phyloP scores from a whole-genome alignment of 2,329 filamentous ascomycete genomes.

The Dryadomyces sulphureus region DNA sequence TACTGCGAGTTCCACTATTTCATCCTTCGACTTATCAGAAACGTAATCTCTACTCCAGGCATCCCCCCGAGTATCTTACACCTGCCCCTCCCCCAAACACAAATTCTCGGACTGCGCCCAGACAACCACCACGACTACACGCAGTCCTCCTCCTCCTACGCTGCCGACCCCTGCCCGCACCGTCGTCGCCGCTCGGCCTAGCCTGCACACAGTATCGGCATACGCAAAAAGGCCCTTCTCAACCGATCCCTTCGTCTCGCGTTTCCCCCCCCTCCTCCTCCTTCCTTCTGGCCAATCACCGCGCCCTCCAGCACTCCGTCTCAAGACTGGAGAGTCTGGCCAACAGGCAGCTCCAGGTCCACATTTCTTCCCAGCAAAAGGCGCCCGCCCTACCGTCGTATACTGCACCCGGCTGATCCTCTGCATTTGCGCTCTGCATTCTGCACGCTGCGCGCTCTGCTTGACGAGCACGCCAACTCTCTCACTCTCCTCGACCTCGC shows the following conservation, averaged over 20 bases:
- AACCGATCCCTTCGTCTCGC: not conserved
- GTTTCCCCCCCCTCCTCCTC: no score
- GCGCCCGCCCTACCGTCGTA: not conserved
- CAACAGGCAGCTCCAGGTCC: not conserved
- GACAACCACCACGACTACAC: no score
- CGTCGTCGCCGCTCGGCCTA: not conserved
- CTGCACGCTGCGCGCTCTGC: conserved; percentile 3
- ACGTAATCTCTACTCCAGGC: no score
- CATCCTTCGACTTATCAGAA: no score
- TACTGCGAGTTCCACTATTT: no score
- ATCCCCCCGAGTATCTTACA: no score
- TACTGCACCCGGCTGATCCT: not conserved
- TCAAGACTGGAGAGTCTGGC: not conserved
- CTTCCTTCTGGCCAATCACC: not conserved
- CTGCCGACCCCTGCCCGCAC: not conserved
- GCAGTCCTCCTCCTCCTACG: no score
- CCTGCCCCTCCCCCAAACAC: no score
- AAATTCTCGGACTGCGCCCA: no score
- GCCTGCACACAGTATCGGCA: no score
- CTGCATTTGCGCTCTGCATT: not conserved
- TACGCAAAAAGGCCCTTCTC: no score
- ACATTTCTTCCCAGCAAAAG: not conserved
- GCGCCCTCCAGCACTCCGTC: not conserved
- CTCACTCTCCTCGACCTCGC: not conserved
- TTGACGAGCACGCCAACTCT: not conserved